These are phyloP conservation scores for Globisporangium abappressorium DNA, from an alignment of 352 stramenopile species.

Conservation along the genomic window DNA sequence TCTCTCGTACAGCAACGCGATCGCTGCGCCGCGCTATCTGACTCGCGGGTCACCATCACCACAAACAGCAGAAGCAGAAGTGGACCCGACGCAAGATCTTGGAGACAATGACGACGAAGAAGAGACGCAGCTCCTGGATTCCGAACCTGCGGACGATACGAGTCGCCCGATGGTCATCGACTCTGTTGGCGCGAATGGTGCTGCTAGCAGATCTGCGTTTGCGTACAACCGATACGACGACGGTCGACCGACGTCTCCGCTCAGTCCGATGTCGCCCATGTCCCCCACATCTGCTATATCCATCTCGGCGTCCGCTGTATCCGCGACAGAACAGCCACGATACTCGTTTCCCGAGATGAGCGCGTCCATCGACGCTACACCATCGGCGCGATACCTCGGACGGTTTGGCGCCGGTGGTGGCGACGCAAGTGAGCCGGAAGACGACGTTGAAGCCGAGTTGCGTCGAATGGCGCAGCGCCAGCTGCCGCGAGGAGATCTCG, in stretches of 20 bases:
- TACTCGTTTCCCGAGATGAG: slow-evolving; percentile 79
- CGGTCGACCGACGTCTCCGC: slow-evolving; percentile 25
- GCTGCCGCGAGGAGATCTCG: slow-evolving; percentile 72
- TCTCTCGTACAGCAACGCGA: slow-evolving; percentile 16
- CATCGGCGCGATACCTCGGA: slow-evolving; percentile 72
- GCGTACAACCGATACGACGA: slow-evolving; percentile 7
- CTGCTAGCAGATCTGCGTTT: not conserved
- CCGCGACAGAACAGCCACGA: slow-evolving; percentile 68
- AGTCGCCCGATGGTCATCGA: slow-evolving; percentile 10
- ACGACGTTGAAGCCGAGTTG: slow-evolving; percentile 77
- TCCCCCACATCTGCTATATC: slow-evolving; percentile 71
- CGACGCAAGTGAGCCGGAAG: slow-evolving; percentile 33
- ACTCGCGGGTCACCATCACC: slow-evolving; percentile 23
- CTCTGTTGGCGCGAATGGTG: not conserved
- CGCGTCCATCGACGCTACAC: slow-evolving; percentile 75
- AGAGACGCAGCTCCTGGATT: slow-evolving; percentile 13
- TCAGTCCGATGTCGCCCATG: slow-evolving; percentile 45
- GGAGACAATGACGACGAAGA: slow-evolving; percentile 10
- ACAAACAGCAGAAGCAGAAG: slow-evolving; percentile 12
- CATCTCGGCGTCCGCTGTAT: slow-evolving; percentile 77
- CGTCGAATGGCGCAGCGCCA: slow-evolving; percentile 75
- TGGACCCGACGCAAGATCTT: slow-evolving; percentile 4
- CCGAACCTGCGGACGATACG: slow-evolving; percentile 18
- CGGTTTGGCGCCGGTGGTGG: slow-evolving; percentile 30
- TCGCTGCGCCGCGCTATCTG: slow-evolving; percentile 38